These are phyloP conservation scores for Persicaria maculosa DNA, from an alignment of 148 eudicot genomes.

Conservation along the genomic window DNA sequence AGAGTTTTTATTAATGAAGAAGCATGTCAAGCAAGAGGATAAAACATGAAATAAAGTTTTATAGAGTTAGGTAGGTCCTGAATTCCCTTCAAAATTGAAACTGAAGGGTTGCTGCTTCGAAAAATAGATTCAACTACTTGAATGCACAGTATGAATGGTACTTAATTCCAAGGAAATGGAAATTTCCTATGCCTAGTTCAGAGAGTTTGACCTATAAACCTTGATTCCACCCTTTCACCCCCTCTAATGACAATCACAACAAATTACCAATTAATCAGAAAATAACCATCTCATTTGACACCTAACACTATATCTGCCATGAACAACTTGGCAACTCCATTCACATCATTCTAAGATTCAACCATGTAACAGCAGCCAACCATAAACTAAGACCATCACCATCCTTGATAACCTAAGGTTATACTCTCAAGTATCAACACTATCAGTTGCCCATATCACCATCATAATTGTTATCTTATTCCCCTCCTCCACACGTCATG, in stretches of 20 bases:
- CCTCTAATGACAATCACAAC: not conserved
- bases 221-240: not conserved
- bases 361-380: not conserved
- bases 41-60: not conserved
- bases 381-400: not conserved
- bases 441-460: not conserved
- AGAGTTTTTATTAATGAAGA: constrained; percentile 15
- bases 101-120: not conserved
- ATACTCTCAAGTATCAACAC: not conserved
- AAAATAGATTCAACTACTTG: not conserved
- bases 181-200: not conserved
- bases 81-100: not conserved
- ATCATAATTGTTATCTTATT: not conserved
- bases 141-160: not conserved
- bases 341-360: not conserved
- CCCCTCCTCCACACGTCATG: not conserved
- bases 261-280: not conserved
- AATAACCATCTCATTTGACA: not conserved
- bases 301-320: not conserved
- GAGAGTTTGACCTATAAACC: not conserved
- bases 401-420: not conserved
- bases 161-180: not conserved
- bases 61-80: not conserved
- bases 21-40: constrained; percentile 4
- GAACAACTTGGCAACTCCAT: constrained; percentile 1